Evolutionary conservation across 441 rosid species (phyloP).

Genomic region (Populus hybrid): DNA sequence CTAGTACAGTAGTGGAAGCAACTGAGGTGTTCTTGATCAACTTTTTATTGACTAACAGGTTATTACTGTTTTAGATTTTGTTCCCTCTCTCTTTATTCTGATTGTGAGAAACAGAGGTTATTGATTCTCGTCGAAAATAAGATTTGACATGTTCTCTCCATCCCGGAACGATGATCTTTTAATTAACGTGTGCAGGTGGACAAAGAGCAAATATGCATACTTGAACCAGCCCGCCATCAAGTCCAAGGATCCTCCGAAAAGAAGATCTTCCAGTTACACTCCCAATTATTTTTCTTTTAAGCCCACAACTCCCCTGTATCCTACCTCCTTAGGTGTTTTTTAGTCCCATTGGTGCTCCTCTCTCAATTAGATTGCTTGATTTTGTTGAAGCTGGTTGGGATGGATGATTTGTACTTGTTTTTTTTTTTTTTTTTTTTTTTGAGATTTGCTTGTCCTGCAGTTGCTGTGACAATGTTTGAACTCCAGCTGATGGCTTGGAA

Average conservation of each 20-base stretch:
- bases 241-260: slow-evolving; percentile 39
- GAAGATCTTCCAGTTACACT: slow-evolving; percentile 43
- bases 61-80: not conserved
- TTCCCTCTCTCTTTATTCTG: not conserved
- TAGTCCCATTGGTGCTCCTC: slow-evolving; percentile 14
- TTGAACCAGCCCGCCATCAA: slow-evolving; percentile 70
- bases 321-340: slow-evolving; percentile 72
- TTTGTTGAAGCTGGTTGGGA: not conserved
- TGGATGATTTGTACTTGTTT: not conserved
- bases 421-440: too few species aligned
- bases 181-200: slow-evolving; percentile 60
- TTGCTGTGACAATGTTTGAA: not conserved
- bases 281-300: slow-evolving; percentile 65
- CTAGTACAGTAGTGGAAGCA: not conserved
- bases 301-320: slow-evolving; percentile 48
- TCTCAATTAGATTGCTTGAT: slow-evolving; percentile 3
- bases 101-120: not conserved
- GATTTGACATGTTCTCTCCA: not conserved
- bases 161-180: not conserved
- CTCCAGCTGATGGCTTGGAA: not conserved
- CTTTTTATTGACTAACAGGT: not conserved
- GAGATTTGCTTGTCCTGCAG: not conserved
- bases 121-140: not conserved
- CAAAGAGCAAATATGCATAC: slow-evolving; percentile 87
- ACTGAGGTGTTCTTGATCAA: not conserved